Evolutionary conservation across 2,329 filamentous ascomycete species (phyloP).

Genomic region (Fusarium longipes): DNA sequence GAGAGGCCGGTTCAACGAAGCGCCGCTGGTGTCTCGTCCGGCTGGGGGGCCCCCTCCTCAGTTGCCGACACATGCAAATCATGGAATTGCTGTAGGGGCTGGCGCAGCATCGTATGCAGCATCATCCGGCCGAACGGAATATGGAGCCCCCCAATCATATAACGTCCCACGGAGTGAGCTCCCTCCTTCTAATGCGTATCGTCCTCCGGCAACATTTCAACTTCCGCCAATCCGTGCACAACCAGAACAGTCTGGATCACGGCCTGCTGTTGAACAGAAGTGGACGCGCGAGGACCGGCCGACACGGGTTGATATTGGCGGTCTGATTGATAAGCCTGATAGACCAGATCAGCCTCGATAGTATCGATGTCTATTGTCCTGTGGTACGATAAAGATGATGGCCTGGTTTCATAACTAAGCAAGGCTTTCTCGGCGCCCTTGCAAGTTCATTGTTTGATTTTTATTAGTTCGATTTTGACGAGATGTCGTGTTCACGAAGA

Average conservation of each 20-base stretch:
- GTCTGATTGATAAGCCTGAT: constrained; percentile 69
- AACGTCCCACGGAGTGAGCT: constrained; percentile 66
- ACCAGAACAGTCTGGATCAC: constrained; percentile 44
- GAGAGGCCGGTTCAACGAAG: constrained; percentile 56
- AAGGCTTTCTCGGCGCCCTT: neutral
- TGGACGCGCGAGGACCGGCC: constrained; percentile 63
- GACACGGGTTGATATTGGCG: constrained; percentile 69
- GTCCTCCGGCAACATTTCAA: constrained; percentile 55
- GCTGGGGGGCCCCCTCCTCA: constrained; percentile 47
- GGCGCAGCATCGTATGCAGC: constrained; percentile 55
- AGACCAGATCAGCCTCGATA: constrained; percentile 48
- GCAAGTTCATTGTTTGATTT: constrained; percentile 33
- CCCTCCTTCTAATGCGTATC: constrained; percentile 48
- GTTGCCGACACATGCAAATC: constrained; percentile 49
- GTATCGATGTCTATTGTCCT: constrained; percentile 21
- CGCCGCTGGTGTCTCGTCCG: constrained; percentile 40
- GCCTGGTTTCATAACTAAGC: neutral
- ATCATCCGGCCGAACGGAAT: constrained; percentile 59
- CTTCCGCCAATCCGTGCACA: constrained; percentile 61
- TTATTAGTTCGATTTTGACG: constrained; percentile 18
- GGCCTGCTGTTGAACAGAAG: constrained; percentile 32
- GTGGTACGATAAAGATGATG: constrained; percentile 39
- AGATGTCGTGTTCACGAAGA: constrained; percentile 7
- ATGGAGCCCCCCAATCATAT: constrained; percentile 60
- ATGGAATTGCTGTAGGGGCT: constrained; percentile 12